A percentile compares a stretch with the other conserved stretches of the same genome.
Evolutionary conservation across 2,329 filamentous ascomycete genomes (phyloP).

Genomic region (Leptographium procerum): DNA sequence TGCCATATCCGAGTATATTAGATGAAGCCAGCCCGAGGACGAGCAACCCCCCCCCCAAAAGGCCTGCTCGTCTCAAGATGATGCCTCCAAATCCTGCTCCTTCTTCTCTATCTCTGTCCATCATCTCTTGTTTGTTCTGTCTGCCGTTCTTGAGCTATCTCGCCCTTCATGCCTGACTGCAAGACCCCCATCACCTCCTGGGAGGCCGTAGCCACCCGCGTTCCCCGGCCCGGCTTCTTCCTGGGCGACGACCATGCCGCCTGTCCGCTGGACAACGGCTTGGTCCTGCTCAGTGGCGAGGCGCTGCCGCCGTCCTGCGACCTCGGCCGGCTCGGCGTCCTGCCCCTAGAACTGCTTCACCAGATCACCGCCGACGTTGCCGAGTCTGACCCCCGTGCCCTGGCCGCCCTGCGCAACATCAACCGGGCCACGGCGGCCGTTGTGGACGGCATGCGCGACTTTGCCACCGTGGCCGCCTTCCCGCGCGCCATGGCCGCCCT

Average conservation of each 20-base stretch:
- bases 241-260: constrained; percentile 9
- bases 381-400: constrained; percentile 6
- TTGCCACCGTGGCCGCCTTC: constrained; percentile 10
- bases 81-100: too few relatives aligned
- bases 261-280: constrained; percentile 4
- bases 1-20: too few relatives aligned
- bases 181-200: constrained; percentile 4
- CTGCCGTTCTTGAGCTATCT: neutral
- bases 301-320: constrained; percentile 3
- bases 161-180: neutral
- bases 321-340: constrained; percentile 6
- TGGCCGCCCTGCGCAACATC: constrained; percentile 10
- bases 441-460: constrained; percentile 10
- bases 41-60: too few relatives aligned
- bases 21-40: too few relatives aligned
- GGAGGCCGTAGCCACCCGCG: constrained; percentile 10
- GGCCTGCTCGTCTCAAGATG: neutral
- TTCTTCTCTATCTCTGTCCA: neutral
- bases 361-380: constrained; percentile 7
- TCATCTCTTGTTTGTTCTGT: neutral
- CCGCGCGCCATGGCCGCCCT: constrained; percentile 11
- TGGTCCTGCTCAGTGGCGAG: constrained; percentile 2
- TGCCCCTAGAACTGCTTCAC: constrained; percentile 11
- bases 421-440: constrained; percentile 8
- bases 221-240: constrained; percentile 12